These are phyloP conservation scores for Capillidium rhysosporum DNA, from an alignment of 371 early-diverging fungal genomes.

Conservation along the genomic window DNA sequence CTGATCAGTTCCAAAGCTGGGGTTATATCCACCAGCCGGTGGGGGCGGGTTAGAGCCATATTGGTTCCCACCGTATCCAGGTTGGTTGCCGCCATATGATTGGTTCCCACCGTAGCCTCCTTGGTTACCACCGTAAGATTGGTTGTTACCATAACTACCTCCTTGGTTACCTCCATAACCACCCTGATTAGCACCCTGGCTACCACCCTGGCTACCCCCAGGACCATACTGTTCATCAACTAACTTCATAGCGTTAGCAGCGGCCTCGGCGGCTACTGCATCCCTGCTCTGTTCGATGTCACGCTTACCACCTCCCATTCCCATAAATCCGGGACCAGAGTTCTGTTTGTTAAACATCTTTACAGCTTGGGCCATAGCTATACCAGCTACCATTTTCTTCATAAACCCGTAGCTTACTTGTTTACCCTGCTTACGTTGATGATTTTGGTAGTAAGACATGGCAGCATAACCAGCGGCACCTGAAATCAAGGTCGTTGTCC, in stretches of 20 bases:
- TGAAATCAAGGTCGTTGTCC: conserved; percentile 19
- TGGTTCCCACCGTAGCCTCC: background rate
- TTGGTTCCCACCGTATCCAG: background rate
- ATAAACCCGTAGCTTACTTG: conserved; percentile 16
- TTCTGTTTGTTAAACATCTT: conserved; percentile 16
- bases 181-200: background rate
- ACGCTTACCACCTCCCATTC: conserved; percentile 14
- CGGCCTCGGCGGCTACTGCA: conserved; percentile 14
- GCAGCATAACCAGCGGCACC: conserved; percentile 41
- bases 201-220: conserved; percentile 8
- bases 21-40: background rate
- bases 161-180: background rate
- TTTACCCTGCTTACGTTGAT: conserved; percentile 21
- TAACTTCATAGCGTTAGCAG: conserved; percentile 9
- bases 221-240: conserved; percentile 12
- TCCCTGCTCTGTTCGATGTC: conserved; percentile 4
- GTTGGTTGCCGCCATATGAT: background rate
- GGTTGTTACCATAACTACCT: background rate
- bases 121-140: background rate
- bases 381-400: conserved; percentile 26
- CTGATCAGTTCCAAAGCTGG: background rate
- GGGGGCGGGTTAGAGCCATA: background rate
- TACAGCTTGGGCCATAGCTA: conserved; percentile 27
- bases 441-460: conserved; percentile 23
- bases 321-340: conserved; percentile 7